Evolutionary conservation across 768 basidiomycete genomes (phyloP).

Genomic region (Mycena pura): DNA sequence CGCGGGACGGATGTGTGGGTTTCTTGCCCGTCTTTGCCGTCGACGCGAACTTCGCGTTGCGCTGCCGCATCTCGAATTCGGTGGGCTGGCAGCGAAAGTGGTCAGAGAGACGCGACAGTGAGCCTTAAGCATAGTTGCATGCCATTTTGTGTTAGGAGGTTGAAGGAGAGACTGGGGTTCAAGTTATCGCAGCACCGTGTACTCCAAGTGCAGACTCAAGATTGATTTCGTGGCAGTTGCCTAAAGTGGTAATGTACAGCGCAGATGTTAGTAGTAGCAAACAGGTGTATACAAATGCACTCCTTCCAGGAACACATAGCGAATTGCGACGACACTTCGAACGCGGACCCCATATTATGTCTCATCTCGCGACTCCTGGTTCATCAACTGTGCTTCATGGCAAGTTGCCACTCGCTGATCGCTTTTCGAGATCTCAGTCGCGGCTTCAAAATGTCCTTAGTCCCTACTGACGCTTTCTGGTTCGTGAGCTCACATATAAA

Average conservation of each 20-base stretch:
- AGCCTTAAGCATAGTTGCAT: too few relatives aligned
- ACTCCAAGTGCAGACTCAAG: background rate
- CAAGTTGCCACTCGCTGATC: too few relatives aligned
- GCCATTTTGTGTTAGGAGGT: background rate
- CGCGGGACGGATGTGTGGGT: constrained; percentile 71
- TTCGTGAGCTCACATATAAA: background rate
- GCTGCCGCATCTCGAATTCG: constrained; percentile 81
- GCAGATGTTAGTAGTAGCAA: too few relatives aligned
- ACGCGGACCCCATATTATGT: too few relatives aligned
- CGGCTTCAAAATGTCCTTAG: background rate
- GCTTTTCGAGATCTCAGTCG: background rate
- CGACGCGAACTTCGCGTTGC: constrained; percentile 81
- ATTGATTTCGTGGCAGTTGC: constrained; percentile 38
- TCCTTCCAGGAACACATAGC: too few relatives aligned
- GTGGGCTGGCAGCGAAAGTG: constrained; percentile 59
- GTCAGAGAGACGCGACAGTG: background rate
- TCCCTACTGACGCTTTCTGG: background rate
- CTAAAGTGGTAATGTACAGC: too few relatives aligned
- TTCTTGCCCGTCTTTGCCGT: constrained; percentile 80
- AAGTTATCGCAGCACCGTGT: constrained; percentile 12
- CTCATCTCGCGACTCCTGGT: too few relatives aligned
- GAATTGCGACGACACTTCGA: too few relatives aligned
- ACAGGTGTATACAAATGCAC: too few relatives aligned
- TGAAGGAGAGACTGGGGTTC: constrained; percentile 23
- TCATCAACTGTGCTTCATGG: too few relatives aligned